Evolutionary conservation across 257 asterid species (phyloP).

Genomic region (Solanum bulbocastanum): DNA sequence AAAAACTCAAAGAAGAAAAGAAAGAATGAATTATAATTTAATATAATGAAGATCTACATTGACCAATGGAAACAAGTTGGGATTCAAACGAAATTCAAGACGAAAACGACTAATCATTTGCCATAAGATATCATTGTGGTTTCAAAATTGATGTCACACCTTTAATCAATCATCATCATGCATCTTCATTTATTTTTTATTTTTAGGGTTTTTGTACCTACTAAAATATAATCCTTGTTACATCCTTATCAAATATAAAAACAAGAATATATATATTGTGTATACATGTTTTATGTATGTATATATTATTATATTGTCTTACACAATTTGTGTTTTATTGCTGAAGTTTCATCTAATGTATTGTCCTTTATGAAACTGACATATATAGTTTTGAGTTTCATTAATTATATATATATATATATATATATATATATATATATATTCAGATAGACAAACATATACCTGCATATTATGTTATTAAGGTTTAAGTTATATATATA

Average conservation of each 20-base stretch:
- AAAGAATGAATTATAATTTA: neutral
- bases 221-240: neutral
- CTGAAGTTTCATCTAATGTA: neutral
- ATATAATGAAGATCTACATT: slow-evolving; percentile 5
- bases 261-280: neutral
- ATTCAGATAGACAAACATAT: neutral
- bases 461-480: neutral
- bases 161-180: neutral
- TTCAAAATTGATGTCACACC: slow-evolving; percentile 10
- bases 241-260: neutral
- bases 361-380: neutral
- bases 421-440: neutral
- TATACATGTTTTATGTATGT: neutral
- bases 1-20: neutral
- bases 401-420: neutral
- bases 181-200: neutral
- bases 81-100: slow-evolving; percentile 16
- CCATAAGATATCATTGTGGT: slow-evolving; percentile 10
- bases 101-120: slow-evolving; percentile 26
- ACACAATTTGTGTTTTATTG: neutral
- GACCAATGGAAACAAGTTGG: slow-evolving; percentile 22
- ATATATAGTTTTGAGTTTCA: neutral
- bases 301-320: neutral
- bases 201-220: neutral
- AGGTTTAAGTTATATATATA: neutral